Evolutionary conservation across 2,329 filamentous ascomycete genomes (phyloP).

Genomic region (Conoideocrella luteorostrata): DNA sequence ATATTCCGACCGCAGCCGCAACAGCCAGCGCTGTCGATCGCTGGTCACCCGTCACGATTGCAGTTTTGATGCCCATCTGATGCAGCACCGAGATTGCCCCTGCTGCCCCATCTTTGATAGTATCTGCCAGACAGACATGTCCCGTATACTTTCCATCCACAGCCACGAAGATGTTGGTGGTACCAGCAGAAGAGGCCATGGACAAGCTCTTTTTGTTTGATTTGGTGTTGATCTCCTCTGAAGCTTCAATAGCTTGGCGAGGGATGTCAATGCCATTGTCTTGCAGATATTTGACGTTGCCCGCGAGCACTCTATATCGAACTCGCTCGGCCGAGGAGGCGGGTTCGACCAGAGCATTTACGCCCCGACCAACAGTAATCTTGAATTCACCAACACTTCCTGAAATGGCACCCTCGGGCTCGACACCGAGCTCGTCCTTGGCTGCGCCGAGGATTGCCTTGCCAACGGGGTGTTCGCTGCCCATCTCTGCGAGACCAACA

Average conservation of each 20-base stretch:
- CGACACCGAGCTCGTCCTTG: slow-evolving; percentile 67
- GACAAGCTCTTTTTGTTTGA: slow-evolving; percentile 23
- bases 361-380: slow-evolving; percentile 75
- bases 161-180: slow-evolving; percentile 86
- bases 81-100: slow-evolving; percentile 76
- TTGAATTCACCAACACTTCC: slow-evolving; percentile 82
- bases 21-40: slow-evolving; percentile 77
- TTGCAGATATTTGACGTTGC: slow-evolving; percentile 71
- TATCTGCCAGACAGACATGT: slow-evolving; percentile 78
- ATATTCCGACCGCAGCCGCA: slow-evolving; percentile 75
- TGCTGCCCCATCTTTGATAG: slow-evolving; percentile 79
- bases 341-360: slow-evolving; percentile 77
- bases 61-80: slow-evolving; percentile 77
- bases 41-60: slow-evolving; percentile 92
- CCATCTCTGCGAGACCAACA: slow-evolving; percentile 89
- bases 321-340: slow-evolving; percentile 58
- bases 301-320: slow-evolving; percentile 74
- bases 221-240: slow-evolving; percentile 50
- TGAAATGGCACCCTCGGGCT: slow-evolving; percentile 66
- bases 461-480: slow-evolving; percentile 94
- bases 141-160: slow-evolving; percentile 79
- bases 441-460: slow-evolving; percentile 74
- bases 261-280: slow-evolving; percentile 64
- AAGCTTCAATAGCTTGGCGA: slow-evolving; percentile 54
- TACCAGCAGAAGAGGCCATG: slow-evolving; percentile 46